Evolutionary conservation across 106 monocot species (phyloP), one percentile per base, ranked within the genome.

Genomic region (Apostasia shenzhenica): DNA sequence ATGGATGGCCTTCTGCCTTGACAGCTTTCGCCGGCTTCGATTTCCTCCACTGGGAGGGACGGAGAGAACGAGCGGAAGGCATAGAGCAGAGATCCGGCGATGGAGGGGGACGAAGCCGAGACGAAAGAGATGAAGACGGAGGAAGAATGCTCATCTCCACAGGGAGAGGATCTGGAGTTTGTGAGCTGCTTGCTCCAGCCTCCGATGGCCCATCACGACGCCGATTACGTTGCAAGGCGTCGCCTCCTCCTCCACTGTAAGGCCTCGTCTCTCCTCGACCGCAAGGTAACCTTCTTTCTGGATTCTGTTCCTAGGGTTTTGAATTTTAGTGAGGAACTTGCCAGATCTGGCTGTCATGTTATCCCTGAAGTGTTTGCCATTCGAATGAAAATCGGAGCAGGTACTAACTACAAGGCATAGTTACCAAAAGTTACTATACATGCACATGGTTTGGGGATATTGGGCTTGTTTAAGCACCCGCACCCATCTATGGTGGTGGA

Each of bases 121-220:
- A 12, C 54, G 68, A 11, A 48, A 41, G 76, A 41, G 64, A 51
- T 62, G 7, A 55, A 54, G 48, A 6, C 5, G 9, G 58, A 11
- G 3, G 55, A 45, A 55, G 48, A 47, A 48, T 13, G 11, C 47
- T 2, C 48, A 37, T 65, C 37, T 14, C 6, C 26, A 1, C 57
- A 41, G 54, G 68, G 41, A 8, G 41, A 41, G 63, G 80, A 86
- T 77, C 68, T 48, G 51, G 91, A 88, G 58, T 88, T 91, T 61
- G 10, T 83, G 1, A 73, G 83, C 83, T 95, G 88, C 78, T 60
- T 95, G 59, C 88, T 95, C 51, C 94, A 95, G 75, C 94, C 91
- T 45, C 81, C 76, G 41, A 70, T 67, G 72, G 74, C 55, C 45
- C 79, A 76, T 67, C 51, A 72, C 70, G 88, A 91, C 37, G 71